Evolutionary conservation across 2,329 filamentous ascomycete genomes (phyloP).

Genomic region (Ceratocystis cubensis): DNA sequence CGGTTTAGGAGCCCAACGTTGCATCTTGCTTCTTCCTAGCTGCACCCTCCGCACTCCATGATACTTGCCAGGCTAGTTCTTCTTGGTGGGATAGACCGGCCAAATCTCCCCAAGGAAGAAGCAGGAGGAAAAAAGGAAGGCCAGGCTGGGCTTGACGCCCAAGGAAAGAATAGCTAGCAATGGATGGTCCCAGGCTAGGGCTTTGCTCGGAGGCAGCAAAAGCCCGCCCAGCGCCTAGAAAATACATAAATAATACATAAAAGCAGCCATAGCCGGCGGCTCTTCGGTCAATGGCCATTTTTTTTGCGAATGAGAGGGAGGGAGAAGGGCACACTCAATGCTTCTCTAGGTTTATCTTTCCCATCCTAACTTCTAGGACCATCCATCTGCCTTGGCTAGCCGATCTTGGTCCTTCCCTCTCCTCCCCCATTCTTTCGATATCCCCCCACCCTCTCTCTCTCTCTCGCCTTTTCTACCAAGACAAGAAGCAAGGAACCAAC

Average conservation of each 20-base stretch:
- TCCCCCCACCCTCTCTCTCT: neutral
- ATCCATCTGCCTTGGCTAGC: neutral
- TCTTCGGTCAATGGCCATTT: neutral
- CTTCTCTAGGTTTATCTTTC: neutral
- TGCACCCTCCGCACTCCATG: neutral
- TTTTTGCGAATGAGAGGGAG: neutral
- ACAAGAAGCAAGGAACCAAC: neutral
- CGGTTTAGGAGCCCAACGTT: neutral
- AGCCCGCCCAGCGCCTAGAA: neutral
- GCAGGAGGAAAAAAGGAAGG: neutral
- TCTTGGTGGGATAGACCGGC: neutral
- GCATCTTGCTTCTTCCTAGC: neutral
- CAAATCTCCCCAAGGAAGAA: neutral
- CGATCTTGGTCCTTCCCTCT: neutral
- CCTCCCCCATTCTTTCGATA: neutral
- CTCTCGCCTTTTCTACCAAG: neutral
- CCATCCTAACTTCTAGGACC: neutral
- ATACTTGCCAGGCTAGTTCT: neutral
- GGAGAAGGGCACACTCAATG: neutral
- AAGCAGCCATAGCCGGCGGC: neutral
- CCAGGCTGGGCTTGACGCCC: neutral
- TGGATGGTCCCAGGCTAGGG: neutral
- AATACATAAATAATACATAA: neutral
- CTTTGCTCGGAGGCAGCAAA: neutral
- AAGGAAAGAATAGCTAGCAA: neutral